Conservation (phyloP, 1,139 yeast species). For the Yamadazyma spencermartinsiae region DNA sequence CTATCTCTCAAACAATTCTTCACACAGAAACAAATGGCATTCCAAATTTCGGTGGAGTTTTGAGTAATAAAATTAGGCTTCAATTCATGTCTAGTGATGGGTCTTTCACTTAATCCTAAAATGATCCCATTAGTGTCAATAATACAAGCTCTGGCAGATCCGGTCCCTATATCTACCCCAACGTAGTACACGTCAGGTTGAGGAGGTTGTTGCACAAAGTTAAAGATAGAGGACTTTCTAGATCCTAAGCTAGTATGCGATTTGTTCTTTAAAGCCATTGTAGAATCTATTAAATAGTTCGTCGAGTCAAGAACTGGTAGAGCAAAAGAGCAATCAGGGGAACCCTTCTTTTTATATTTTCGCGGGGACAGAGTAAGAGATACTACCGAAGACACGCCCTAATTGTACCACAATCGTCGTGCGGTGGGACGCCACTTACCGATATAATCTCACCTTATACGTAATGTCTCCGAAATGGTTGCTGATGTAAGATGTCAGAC, state of each 20-base stretch:
- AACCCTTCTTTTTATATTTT: constrained; percentile 1
- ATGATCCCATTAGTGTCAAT: constrained; percentile 84
- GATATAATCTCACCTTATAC: too few relatives aligned
- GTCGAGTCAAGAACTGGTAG: background rate
- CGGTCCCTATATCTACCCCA: constrained; percentile 98
- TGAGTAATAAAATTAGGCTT: constrained; percentile 76
- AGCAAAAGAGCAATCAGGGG: constrained; percentile 1
- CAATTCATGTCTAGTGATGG: constrained; percentile 74
- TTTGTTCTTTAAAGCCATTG: constrained; percentile 6
- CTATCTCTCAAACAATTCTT: constrained; percentile 71
- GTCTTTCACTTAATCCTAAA: constrained; percentile 75
- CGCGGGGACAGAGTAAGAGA: constrained; percentile 1
- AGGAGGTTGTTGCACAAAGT: constrained; percentile 39
- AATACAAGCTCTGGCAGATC: constrained; percentile 92
- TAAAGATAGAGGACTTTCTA: constrained; percentile 41
- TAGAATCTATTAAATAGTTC: background rate
- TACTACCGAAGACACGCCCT: too few relatives aligned
- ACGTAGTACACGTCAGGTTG: constrained; percentile 64
- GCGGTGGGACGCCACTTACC: too few relatives aligned
- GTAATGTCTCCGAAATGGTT: too few relatives aligned
- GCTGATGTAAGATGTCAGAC: too few relatives aligned
- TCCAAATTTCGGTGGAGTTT: constrained; percentile 92
- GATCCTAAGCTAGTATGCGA: constrained; percentile 44
- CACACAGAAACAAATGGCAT: constrained; percentile 80
- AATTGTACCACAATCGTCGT: too few relatives aligned